Base-by-base conservation (phyloP, 1,139 yeast species). In the Diutina pseudorugosa region DNA sequence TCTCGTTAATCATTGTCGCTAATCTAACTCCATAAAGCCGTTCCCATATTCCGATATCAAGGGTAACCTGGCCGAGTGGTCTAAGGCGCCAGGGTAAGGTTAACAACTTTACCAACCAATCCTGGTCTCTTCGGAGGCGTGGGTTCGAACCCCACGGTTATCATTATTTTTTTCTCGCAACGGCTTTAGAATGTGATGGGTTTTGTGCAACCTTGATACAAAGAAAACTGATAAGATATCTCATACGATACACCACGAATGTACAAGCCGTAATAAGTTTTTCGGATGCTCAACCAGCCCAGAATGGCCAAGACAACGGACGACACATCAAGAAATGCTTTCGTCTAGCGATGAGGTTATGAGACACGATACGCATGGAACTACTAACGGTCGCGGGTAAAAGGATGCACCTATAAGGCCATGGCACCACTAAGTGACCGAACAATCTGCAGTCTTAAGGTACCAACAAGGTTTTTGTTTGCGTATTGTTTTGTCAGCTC, bases 41-140 rank as follows among this genome's bases (percentile, higher is more conserved):
- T n/a, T n/a, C n/a, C n/a, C n/a, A n/a, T n/a, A n/a, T n/a, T 42
- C 25, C 21, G 23, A 14, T 11, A 42, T 21, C 20, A 19, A 42
- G 23, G 47, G 47, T 43, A 20, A 25, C 25, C 25, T 43, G 47
- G 47, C 47, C 47, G 47, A 43, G 47, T 43, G 47, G 47, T 43
- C 42, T 43, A 43, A 43, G 47, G 47, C 47, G 47, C 47, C 47
- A 43, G 47, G 47, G 47, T 43, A 43, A 43, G 47, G 47, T 43
- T 43, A n/a, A 43, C 36, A 30, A 30, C 30, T 25, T 43, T 43
- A 43, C 47, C 25, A 43, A 16, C 47, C 30, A 43, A 20, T 43
- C 47, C 47, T 43, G 47, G 47, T 43, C 47, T 25, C 30, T 43
- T 43, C 47, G 47, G 36, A 30, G 47, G 47, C 47, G 47, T 43